Evolutionary conservation across 768 basidiomycete species (phyloP).

Genomic region (Mycena floridula): DNA sequence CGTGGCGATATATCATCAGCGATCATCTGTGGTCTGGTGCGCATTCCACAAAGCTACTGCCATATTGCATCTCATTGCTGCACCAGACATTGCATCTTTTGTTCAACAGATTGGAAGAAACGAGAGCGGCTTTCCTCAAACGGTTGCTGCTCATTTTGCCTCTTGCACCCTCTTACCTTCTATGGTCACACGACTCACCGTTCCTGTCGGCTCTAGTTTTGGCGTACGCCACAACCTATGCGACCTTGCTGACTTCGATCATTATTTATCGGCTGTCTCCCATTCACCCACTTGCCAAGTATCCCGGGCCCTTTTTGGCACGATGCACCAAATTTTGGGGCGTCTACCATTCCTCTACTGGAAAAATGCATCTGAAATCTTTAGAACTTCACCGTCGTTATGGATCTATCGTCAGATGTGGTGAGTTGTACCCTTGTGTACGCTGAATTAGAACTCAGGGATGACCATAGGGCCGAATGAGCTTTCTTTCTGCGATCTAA

Average conservation of each 20-base stretch:
- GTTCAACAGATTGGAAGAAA: too few relatives aligned
- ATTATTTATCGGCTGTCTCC: constrained; percentile 30
- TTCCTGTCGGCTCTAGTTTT: background rate
- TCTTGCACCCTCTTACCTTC: too few relatives aligned
- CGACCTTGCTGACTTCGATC: constrained; percentile 19
- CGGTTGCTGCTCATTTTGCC: too few relatives aligned
- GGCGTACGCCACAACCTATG: constrained; percentile 13
- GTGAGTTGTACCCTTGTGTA: constrained; percentile 11
- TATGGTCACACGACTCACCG: too few relatives aligned
- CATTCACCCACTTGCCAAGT: constrained; percentile 29
- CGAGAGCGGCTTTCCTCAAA: too few relatives aligned
- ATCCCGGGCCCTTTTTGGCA: constrained; percentile 26
- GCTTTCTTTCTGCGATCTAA: constrained; percentile 21
- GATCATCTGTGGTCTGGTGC: too few relatives aligned
- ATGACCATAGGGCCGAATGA: constrained; percentile 28
- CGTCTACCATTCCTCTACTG: constrained; percentile 9
- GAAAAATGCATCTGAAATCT: constrained; percentile 15
- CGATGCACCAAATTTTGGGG: constrained; percentile 24
- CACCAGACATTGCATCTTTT: too few relatives aligned
- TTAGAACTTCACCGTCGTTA: constrained; percentile 21
- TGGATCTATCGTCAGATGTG: constrained; percentile 26
- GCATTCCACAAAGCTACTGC: too few relatives aligned
- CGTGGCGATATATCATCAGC: too few relatives aligned
- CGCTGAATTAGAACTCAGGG: constrained; percentile 1
- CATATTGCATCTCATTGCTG: too few relatives aligned